These are phyloP conservation scores for Solanum peruvianum DNA, from an alignment of 257 asterid genomes.

Conservation along the genomic window DNA sequence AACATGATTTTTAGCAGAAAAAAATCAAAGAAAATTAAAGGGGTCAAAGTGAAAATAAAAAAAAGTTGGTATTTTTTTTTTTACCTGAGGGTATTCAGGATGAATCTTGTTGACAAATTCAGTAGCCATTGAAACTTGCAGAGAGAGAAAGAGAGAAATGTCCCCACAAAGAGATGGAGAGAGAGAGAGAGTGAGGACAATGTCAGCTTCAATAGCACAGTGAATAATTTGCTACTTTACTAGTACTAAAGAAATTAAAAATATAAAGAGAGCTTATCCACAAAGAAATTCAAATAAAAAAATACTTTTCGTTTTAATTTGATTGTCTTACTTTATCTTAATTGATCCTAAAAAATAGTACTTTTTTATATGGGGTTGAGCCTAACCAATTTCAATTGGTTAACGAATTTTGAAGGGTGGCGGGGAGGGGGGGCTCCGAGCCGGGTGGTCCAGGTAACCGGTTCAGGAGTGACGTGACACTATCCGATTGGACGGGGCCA, in stretches of 20 bases:
- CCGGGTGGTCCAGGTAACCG: background rate
- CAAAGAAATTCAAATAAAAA: background rate
- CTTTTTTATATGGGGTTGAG: background rate
- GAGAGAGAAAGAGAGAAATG: background rate
- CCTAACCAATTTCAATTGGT: background rate
- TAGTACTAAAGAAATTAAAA: background rate
- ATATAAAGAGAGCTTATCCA: background rate
- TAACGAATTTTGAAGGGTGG: rapidly evolving
- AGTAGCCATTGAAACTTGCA: background rate
- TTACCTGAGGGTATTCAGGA: background rate
- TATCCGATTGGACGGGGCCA: background rate
- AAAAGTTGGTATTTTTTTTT: background rate
- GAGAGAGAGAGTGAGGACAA: background rate
- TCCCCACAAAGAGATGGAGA: background rate
- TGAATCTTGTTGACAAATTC: background rate
- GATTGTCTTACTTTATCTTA: no score
- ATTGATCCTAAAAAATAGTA: background rate
- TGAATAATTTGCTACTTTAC: background rate
- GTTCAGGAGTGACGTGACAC: background rate
- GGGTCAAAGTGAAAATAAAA: background rate
- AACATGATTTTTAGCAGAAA: background rate
- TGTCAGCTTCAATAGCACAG: background rate
- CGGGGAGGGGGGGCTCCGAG: background rate
- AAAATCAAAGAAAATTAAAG: rapidly evolving
- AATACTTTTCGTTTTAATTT: background rate